Evolutionary conservation across 2,329 filamentous ascomycete genomes (phyloP).

Genomic region (Sarocladium kiliense): DNA sequence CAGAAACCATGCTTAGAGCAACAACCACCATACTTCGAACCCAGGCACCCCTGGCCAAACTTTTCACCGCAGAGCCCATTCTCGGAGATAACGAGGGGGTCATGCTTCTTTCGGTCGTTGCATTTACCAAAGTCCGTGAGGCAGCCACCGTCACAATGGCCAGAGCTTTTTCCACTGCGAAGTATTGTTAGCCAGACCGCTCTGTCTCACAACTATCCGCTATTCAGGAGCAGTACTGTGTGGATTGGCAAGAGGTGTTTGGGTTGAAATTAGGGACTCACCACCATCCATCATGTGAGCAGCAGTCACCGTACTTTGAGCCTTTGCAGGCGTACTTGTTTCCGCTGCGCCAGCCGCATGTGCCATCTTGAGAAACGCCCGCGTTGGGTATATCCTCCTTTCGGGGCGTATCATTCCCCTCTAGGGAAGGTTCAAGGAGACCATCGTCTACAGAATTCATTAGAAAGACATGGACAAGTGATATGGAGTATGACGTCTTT

Average conservation of each 20-base stretch:
- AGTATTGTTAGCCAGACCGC: neutral
- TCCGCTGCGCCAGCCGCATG: constrained; percentile 8
- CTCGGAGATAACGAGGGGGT: constrained; percentile 18
- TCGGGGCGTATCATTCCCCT: neutral
- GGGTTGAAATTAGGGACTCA: constrained; percentile 16
- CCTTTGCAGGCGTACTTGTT: constrained; percentile 28
- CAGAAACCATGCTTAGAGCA: constrained; percentile 31
- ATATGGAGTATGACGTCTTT: too few species aligned
- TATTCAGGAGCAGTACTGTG: neutral
- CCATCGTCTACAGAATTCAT: too few species aligned
- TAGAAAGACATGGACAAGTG: too few species aligned
- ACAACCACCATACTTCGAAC: constrained; percentile 23
- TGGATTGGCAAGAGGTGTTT: neutral
- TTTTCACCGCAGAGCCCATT: constrained; percentile 29
- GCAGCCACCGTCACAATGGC: constrained; percentile 34
- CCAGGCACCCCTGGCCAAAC: constrained; percentile 26
- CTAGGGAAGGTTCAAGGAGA: neutral
- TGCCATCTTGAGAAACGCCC: constrained; percentile 6
- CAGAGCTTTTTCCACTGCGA: constrained; percentile 24
- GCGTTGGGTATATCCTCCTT: neutral
- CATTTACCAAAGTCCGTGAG: constrained; percentile 29
- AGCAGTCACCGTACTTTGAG: constrained; percentile 32
- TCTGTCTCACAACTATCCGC: neutral
- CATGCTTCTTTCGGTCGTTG: constrained; percentile 9
- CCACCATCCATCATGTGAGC: constrained; percentile 36